Percentiles rank a stretch among this genome's conserved stretches.
Conservation (phyloP, 179 eudicot species). For the Beta macrorhiza region DNA sequence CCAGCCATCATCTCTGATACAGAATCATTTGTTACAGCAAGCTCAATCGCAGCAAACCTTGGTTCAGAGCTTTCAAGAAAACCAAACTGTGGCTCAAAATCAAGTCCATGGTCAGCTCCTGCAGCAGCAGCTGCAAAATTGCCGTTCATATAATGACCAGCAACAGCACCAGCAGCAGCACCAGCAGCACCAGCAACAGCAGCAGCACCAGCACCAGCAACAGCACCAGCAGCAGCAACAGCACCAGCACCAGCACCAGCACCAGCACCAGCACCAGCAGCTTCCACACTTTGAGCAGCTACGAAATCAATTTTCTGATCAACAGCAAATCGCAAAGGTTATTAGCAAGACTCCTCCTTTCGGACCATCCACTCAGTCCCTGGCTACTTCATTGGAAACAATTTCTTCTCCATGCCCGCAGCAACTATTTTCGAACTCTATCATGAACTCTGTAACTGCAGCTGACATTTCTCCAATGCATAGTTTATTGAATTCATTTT, state of each 20-base stretch:
- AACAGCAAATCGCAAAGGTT: slow-evolving; percentile 30
- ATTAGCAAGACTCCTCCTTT: slow-evolving; percentile 23
- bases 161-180: slow-evolving; percentile 28
- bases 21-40: slow-evolving; percentile 37
- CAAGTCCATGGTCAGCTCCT: slow-evolving; percentile 34
- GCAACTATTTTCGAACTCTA: slow-evolving; percentile 30
- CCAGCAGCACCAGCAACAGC: too few relatives aligned
- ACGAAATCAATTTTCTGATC: slow-evolving; percentile 36
- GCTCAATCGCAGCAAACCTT: slow-evolving; percentile 33
- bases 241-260: too few relatives aligned
- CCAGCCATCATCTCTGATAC: slow-evolving; percentile 30
- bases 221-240: too few relatives aligned
- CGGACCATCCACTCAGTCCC: slow-evolving; percentile 31
- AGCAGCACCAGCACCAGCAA: too few relatives aligned
- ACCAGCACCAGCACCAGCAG: background rate
- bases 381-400: slow-evolving; percentile 32
- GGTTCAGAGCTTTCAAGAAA: slow-evolving; percentile 32
- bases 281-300: slow-evolving; percentile 36
- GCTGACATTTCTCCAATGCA: slow-evolving; percentile 42
- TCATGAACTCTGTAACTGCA: slow-evolving; percentile 28
- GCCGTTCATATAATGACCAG: slow-evolving; percentile 26
- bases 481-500: slow-evolving; percentile 40
- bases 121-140: slow-evolving; percentile 38
- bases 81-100: slow-evolving; percentile 30
- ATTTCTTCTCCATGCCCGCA: slow-evolving; percentile 31